Evolutionary conservation across 2,329 filamentous ascomycete species (phyloP).

Genomic region (Microdochium paspali): DNA sequence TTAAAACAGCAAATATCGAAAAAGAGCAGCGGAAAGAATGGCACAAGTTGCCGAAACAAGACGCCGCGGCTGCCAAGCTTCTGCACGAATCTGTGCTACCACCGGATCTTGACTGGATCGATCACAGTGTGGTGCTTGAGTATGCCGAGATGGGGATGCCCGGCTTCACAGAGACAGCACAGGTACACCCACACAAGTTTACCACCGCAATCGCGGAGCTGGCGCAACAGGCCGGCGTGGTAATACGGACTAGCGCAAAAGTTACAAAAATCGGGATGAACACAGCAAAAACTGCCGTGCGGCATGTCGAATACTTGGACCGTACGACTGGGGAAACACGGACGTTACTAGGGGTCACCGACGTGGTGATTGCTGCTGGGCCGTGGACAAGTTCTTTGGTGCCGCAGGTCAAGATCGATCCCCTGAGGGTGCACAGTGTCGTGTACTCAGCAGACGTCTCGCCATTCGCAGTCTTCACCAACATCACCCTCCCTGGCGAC

Average conservation of each 20-base stretch:
- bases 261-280: conserved; percentile 56
- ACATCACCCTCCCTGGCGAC: conserved; percentile 62
- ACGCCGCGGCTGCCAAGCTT: conserved; percentile 34
- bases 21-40: conserved; percentile 33
- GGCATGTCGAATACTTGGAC: conserved; percentile 52
- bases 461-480: conserved; percentile 76
- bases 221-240: conserved; percentile 59
- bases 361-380: conserved; percentile 46
- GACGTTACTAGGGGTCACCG: conserved; percentile 35
- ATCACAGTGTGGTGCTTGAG: conserved; percentile 50
- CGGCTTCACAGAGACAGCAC: conserved; percentile 69
- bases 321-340: conserved; percentile 25
- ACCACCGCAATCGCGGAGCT: conserved; percentile 75
- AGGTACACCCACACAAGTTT: conserved; percentile 89
- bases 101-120: conserved; percentile 75
- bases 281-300: conserved; percentile 39
- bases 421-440: conserved; percentile 55
- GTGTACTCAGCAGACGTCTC: conserved; percentile 56
- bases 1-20: conserved; percentile 1
- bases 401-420: conserved; percentile 46
- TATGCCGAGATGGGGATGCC: conserved; percentile 74
- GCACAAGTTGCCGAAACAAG: conserved; percentile 54
- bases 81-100: conserved; percentile 57
- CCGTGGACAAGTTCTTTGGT: conserved; percentile 55
- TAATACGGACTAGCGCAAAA: conserved; percentile 54